Evolutionary conservation across 139 green algal genomes (phyloP).

Genomic region (Marvania coccoides): DNA sequence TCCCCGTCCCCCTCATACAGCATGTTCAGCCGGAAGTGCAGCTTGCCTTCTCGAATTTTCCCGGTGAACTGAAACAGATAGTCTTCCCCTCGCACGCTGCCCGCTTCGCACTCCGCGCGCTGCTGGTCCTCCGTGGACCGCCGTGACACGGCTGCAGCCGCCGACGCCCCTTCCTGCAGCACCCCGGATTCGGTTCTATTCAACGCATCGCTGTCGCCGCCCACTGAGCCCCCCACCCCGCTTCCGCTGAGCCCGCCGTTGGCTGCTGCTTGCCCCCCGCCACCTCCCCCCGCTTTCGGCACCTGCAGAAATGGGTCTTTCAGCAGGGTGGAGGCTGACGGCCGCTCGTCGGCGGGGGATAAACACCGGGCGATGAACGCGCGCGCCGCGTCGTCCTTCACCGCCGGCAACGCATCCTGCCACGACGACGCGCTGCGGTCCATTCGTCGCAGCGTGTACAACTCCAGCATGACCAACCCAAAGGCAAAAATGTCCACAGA

Average conservation of each 20-base stretch:
- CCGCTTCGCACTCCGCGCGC: constrained; percentile 42
- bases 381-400: constrained; percentile 61
- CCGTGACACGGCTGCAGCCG: neutral
- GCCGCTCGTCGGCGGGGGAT: constrained; percentile 37
- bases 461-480: constrained; percentile 94
- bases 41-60: constrained; percentile 68
- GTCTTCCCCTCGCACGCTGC: constrained; percentile 79
- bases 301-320: constrained; percentile 69
- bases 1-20: constrained; percentile 38
- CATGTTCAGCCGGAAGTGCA: constrained; percentile 83
- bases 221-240: neutral
- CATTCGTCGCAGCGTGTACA: constrained; percentile 78
- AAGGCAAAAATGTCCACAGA: constrained; percentile 94
- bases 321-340: constrained; percentile 72
- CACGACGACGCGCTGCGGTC: constrained; percentile 35
- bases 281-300: neutral
- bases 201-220: too few relatives aligned
- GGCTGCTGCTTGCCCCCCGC: constrained; percentile 2
- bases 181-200: neutral
- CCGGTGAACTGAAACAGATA: constrained; percentile 83
- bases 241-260: neutral
- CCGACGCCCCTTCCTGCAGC: neutral
- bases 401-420: constrained; percentile 44
- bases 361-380: constrained; percentile 81
- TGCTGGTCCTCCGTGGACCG: neutral